A percentile compares a stretch with the other conserved stretches of the same genome.
phyloP scores from a whole-genome alignment of 169 alveolate genomes.

The Eimeria necatrix region DNA sequence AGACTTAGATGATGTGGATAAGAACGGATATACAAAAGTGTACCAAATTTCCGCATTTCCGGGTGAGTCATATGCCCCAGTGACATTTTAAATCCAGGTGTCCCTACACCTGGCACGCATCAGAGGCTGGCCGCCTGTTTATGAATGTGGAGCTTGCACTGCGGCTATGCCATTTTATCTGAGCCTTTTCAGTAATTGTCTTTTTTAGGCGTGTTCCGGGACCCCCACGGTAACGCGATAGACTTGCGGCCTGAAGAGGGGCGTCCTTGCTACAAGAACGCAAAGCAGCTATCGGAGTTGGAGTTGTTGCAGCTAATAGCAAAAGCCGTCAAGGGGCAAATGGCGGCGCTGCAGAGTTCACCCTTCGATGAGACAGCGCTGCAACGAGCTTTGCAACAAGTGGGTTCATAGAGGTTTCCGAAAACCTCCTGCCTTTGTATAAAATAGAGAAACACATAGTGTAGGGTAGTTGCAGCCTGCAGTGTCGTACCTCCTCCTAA shows the following conservation, averaged over 20 bases:
- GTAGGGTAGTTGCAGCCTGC: too few relatives aligned
- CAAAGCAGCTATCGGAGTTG: slow-evolving; percentile 85
- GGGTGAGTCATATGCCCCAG: slow-evolving; percentile 40
- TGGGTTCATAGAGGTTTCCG: background rate
- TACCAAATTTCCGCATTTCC: slow-evolving; percentile 89
- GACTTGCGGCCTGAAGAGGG: slow-evolving; percentile 93
- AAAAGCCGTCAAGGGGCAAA: slow-evolving; percentile 89
- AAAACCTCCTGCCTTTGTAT: too few relatives aligned
- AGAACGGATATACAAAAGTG: slow-evolving; percentile 90
- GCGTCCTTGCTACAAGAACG: slow-evolving; percentile 91
- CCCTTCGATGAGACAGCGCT: slow-evolving; percentile 79
- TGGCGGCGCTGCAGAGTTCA: slow-evolving; percentile 83
- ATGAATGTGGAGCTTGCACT: too few relatives aligned
- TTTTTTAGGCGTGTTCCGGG: slow-evolving; percentile 88
- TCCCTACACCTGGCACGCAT: background rate
- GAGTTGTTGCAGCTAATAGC: slow-evolving; percentile 85
- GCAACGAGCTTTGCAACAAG: slow-evolving; percentile 61
- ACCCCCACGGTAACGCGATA: slow-evolving; percentile 90
- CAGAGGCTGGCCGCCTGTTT: too few relatives aligned
- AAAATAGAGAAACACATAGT: too few relatives aligned
- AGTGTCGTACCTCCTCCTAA: too few relatives aligned
- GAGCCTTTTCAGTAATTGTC: background rate
- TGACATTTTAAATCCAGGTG: background rate
- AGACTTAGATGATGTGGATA: slow-evolving; percentile 90
- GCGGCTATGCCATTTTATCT: background rate